Percentiles rank a stretch among this genome's conserved stretches.
Conservation (phyloP, 495 filamentous ascomycete genomes). For the Apodospora peruviana region DNA sequence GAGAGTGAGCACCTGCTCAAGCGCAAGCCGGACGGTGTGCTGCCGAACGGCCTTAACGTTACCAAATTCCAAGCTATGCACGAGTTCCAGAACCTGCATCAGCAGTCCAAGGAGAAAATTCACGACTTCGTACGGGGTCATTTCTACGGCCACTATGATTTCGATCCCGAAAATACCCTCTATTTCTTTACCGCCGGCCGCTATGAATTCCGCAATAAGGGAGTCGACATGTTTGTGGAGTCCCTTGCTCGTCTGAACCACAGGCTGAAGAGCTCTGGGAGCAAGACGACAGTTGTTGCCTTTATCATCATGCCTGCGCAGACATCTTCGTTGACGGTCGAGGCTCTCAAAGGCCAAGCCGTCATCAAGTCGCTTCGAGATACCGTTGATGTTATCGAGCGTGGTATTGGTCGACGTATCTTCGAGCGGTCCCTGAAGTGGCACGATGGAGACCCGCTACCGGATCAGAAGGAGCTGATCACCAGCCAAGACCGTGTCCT, state of each 20-base stretch:
- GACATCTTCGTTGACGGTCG: conserved; percentile 92
- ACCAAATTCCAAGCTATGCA: conserved; percentile 98
- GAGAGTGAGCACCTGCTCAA: conserved; percentile 97
- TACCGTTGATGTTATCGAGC: conserved; percentile 83
- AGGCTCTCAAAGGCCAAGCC: conserved; percentile 92
- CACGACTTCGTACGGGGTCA: conserved; percentile 97
- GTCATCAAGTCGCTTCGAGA: conserved; percentile 94
- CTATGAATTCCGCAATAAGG: conserved; percentile 97
- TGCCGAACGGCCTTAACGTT: conserved; percentile 96
- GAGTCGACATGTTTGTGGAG: conserved; percentile 99
- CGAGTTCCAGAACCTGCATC: conserved; percentile 98
- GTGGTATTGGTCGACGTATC: conserved; percentile 83
- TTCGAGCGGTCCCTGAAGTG: conserved; percentile 90
- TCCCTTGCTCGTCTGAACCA: conserved; percentile 92
- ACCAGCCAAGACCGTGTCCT: conserved; percentile 89
- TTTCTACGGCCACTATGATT: conserved; percentile 98
- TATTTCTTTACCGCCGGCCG: conserved; percentile 96
- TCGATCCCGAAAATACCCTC: conserved; percentile 92
- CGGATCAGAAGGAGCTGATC: conserved; percentile 92
- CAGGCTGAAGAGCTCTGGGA: conserved; percentile 74
- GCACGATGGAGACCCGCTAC: conserved; percentile 88
- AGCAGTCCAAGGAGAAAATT: conserved; percentile 94
- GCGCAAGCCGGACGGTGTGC: conserved; percentile 91
- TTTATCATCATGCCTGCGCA: conserved; percentile 99
- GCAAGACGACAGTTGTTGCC: conserved; percentile 93